Percentiles rank a stretch among this genome's conserved stretches.
Conservation (phyloP, 164 flowering plant species). For the Buxus sempervirens region DNA sequence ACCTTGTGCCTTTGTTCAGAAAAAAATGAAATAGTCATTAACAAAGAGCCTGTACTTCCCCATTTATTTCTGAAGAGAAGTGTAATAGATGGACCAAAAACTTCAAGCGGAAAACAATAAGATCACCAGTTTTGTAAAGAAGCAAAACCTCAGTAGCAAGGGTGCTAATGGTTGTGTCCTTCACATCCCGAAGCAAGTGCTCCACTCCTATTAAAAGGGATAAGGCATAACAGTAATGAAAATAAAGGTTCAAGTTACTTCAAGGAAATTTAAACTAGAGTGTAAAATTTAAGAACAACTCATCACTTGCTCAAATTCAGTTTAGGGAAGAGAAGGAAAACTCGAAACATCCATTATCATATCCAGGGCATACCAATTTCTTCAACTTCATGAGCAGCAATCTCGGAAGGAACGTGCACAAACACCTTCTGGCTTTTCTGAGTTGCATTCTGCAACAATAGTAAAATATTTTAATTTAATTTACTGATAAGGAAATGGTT, state of each 20-base stretch:
- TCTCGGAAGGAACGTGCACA: constrained; percentile 98
- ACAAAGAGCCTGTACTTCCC: neutral
- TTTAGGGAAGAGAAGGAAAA: neutral
- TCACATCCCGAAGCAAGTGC: constrained; percentile 96
- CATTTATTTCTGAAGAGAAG: neutral
- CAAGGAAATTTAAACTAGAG: neutral
- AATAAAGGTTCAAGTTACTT: neutral
- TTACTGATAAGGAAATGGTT: neutral
- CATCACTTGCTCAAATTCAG: neutral
- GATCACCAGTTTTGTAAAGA: neutral
- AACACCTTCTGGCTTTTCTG: constrained; percentile 98
- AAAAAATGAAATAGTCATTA: neutral
- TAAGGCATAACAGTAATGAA: neutral
- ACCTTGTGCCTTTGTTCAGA: neutral
- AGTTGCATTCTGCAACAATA: constrained; percentile 81
- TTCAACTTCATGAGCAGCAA: constrained; percentile 99
- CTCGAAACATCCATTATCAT: neutral
- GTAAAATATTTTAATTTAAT: neutral
- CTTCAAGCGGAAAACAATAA: neutral
- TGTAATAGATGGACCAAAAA: neutral
- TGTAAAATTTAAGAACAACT: too few species aligned
- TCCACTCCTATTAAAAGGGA: constrained; percentile 67
- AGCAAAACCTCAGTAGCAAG: constrained; percentile 88
- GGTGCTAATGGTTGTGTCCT: constrained; percentile 94
- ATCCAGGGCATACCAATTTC: constrained; percentile 71